Base-by-base conservation (phyloP, 306 rosid species). In the Lupinus albus region DNA sequence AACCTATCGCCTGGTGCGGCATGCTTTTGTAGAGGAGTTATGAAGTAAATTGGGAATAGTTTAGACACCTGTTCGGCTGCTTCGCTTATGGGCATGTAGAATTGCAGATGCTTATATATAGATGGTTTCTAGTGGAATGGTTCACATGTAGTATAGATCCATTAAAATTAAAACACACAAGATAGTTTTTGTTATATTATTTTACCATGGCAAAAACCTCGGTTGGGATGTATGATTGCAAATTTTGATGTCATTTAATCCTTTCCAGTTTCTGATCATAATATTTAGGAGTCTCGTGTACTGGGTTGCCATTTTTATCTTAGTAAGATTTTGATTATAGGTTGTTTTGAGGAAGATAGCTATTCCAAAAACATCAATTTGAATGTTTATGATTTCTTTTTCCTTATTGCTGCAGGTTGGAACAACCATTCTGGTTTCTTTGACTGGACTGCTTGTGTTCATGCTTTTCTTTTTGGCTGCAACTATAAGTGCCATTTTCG, bases 381-480 rank as follows among this genome's bases (percentile, higher is more conserved):
- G 42, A 59, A 58, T 64, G 60, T 9, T 11, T 33, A 11, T 64
- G 61, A 35, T 46, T 79, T 53, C 5, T 45, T 38, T 64, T 35
- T 36, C 48, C 42, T 38, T 53, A 61, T 50, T 77, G 15, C 76
- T 80, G 80, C 86, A 93, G 98, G 94, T 84, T 77, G 98, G 98
- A 65, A 62, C 79, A 1, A 69, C 89, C 62, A 57, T 84, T 71
- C 58, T 78, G 66, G 79, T 93, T 76, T 75, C 87, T 56, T 57
- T 86, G 67, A 86, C 98, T 42, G 98, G 98, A 49, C 70, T 90
- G 79, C 85, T 89, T 64, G 82, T 88, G 72, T 93, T 93, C 70
- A 70, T 61, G 86, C 86, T 93, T 75, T 93, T 93, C 96, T 84
- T 89, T 70, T 67, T 86, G 82, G 78, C 88, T 15, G 98, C 97